Evolutionary conservation across 257 asterid species (phyloP).

Genomic region (Scutellaria baicalensis): DNA sequence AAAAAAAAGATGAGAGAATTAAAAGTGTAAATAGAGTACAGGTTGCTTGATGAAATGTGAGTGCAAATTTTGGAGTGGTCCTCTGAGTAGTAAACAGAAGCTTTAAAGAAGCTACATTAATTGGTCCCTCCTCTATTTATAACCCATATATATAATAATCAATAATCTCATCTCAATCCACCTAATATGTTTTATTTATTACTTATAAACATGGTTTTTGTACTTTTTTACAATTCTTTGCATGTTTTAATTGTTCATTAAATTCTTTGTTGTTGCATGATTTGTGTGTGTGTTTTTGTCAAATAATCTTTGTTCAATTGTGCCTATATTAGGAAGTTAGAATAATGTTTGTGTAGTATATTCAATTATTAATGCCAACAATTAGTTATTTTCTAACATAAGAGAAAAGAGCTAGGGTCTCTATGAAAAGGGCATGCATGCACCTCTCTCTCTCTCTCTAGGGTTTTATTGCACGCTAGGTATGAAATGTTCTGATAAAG

Average conservation of each 20-base stretch:
- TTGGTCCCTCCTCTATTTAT: constrained; percentile 62
- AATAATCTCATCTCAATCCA: constrained; percentile 23
- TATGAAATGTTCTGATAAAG: constrained; percentile 19
- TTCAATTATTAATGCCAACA: neutral
- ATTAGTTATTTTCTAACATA: neutral
- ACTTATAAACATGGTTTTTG: too few species aligned
- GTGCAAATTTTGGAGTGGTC: constrained; percentile 50
- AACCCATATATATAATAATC: constrained; percentile 29
- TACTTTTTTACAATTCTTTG: too few species aligned
- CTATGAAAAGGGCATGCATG: neutral
- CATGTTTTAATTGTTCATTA: neutral
- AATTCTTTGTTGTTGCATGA: neutral
- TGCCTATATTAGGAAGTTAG: neutral
- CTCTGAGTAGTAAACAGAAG: constrained; percentile 48
- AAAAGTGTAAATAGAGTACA: constrained; percentile 4
- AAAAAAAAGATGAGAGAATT: neutral
- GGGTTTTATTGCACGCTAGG: constrained; percentile 22
- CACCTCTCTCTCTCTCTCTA: constrained; percentile 15
- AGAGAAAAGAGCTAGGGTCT: neutral
- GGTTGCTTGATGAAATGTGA: constrained; percentile 31
- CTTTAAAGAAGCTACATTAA: constrained; percentile 43
- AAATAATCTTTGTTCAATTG: neutral
- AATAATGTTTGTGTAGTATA: neutral
- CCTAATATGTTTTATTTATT: too few species aligned
- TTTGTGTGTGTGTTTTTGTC: neutral